Evolutionary conservation across 768 basidiomycete genomes (phyloP), one percentile per base, ranked within the genome.

Genomic region (Termitomyces heimii): DNA sequence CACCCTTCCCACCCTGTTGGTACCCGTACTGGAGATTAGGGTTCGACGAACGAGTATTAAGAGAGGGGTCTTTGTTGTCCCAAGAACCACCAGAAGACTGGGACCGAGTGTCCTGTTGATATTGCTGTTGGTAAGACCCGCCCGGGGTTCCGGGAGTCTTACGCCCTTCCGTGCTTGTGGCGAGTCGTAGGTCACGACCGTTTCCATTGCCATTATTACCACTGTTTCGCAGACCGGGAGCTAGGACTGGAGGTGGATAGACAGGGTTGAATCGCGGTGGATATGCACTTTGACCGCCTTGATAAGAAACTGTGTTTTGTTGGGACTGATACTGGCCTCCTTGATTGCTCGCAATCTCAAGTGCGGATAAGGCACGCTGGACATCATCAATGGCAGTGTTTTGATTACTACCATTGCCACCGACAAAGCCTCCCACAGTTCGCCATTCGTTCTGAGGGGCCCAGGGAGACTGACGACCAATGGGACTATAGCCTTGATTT

Each of bases 401-500:
- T 59, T 66, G 66, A 56, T 55, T 60, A 35, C 53, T 58, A n/a
- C 57, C 60, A 45, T 55, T 62, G 13, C 63, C 62, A 29, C 55
- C 58, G 5, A 39, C 53, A 55, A 54, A 66, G 24, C 61, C 56
- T 29, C 60, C 67, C 5, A 74, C 69, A 22, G 73, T 61, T 50
- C 81, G 81, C 88, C 88, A 89, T 55, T 88, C 87, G 57, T 77
- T 77, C 31, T 71, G 77, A 16, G 81, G 74, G 8, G 78, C 64
- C 90, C 90, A 92, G 1, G 87, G 84, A 24, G 86, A 85, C 26
- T 77, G 77, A 20, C 85, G 79, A 9, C 82, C 85, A 32, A 86
- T 76, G 26, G 85, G 78, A 62, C 79, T 85, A 18, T 78, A 63
- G 0, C 51, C 55, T 59, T 65, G 62, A 20, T 40, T 75, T 43